Base-by-base conservation (phyloP, 1,284 basidiomycete genomes). In the Mycena citricolor region DNA sequence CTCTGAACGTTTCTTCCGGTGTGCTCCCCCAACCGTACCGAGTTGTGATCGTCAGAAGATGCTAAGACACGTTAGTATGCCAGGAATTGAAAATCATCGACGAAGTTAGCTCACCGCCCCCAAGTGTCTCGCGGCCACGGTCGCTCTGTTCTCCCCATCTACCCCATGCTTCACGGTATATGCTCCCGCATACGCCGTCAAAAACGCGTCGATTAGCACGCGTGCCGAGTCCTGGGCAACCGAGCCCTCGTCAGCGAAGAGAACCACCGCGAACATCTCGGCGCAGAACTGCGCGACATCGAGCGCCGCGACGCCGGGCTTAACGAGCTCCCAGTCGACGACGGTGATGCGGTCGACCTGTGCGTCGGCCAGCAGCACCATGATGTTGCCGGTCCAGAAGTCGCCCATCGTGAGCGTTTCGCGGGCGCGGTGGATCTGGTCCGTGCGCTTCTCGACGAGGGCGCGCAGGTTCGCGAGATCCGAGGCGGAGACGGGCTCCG, bases 351-450 rank as follows among this genome's bases (percentile, higher is more conserved):
- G 17, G 5, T 19, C 29, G 11, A 49, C n/a, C n/a, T n/a, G n/a
- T n/a, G n/a, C n/a, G n/a, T n/a, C n/a, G n/a, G n/a, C n/a, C n/a
- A n/a, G n/a, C n/a, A n/a, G n/a, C n/a, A 81, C 54, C 38, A 81
- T 60, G 30, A 83, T 55, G 52, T 84, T 83, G 0, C 81, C 82
- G 1, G 81, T 72, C 81, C 82, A 84, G 53, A 83, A 79, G 56
- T 84, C 81, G 1, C 81, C 81, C 75, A 77, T 76, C 8, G 68
- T 64, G 35, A 70, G 62, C 55, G 42, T 32, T 6, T n/a, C 31
- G 22, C 32, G 35, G 12, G 37, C 26, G 14, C 14, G 24, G 16
- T 24, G n/a, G 3, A 49, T 49, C 11, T 49, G 37, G 7, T 24
- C 21, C 13, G 47, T 49, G 32, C 42, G 42, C 19, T 49, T 42